Conservation (phyloP, 169 alveolate species). For the Amoebophrya sp. region DNA sequence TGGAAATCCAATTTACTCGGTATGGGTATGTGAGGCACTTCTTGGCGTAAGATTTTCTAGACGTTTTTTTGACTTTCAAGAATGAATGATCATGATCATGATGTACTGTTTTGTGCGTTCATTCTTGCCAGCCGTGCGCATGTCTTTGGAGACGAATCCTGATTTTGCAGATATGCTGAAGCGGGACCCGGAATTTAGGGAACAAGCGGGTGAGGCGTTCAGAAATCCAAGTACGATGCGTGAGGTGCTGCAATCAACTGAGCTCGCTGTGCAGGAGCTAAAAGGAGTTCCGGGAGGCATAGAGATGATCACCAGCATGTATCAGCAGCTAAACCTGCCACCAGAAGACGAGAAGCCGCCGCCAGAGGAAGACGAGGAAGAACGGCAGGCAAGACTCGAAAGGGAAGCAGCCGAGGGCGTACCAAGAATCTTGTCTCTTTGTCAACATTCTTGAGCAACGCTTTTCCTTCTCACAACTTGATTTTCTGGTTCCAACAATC, state of each 20-base stretch:
- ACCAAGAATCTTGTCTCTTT: neutral
- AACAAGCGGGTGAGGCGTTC: neutral
- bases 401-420: constrained; percentile 11
- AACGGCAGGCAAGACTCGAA: neutral
- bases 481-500: too few species aligned
- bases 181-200: neutral
- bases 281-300: neutral
- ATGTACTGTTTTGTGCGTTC: too few species aligned
- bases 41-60: too few species aligned
- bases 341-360: neutral
- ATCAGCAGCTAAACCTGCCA: neutral
- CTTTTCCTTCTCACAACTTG: too few species aligned
- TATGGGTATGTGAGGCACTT: too few species aligned
- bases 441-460: too few species aligned
- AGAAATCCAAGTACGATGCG: constrained; percentile 5
- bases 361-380: neutral
- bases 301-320: neutral
- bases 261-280: neutral
- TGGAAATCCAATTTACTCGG: too few species aligned
- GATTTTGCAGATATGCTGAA: neutral
- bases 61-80: too few species aligned
- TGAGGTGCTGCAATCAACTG: neutral
- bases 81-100: too few species aligned
- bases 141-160: neutral
- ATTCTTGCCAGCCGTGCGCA: neutral